phyloP scores from a whole-genome alignment of 2,329 filamentous ascomycete species.

The Colletotrichum destructivum region DNA sequence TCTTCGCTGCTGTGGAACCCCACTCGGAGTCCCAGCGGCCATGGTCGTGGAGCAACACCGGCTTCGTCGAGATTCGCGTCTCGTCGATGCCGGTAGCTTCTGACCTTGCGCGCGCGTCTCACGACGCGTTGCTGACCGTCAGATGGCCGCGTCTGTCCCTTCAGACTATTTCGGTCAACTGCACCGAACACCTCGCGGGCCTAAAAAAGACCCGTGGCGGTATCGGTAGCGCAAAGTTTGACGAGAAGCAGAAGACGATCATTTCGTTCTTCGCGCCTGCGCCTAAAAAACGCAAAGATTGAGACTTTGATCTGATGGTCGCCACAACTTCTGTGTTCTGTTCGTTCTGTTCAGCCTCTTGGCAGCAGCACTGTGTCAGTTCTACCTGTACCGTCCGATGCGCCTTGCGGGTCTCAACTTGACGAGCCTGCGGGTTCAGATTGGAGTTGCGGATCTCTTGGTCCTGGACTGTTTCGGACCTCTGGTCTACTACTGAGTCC shows the following conservation, averaged over 20 bases:
- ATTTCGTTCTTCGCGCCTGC: constrained; percentile 77
- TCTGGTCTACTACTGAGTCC: too few species aligned
- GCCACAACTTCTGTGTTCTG: too few species aligned
- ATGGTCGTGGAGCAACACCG: constrained; percentile 68
- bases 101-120: not conserved
- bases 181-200: constrained; percentile 78
- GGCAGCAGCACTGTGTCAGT: too few species aligned
- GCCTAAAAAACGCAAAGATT: constrained; percentile 65
- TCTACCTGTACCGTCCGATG: too few species aligned
- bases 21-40: constrained; percentile 46
- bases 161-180: constrained; percentile 75
- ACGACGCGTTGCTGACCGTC: constrained; percentile 42
- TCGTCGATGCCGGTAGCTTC: not conserved
- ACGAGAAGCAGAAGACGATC: constrained; percentile 82
- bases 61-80: constrained; percentile 56
- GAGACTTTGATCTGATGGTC: constrained; percentile 40
- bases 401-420: too few species aligned
- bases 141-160: constrained; percentile 60
- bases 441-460: too few species aligned
- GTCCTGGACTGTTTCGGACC: too few species aligned
- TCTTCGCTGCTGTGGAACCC: constrained; percentile 42
- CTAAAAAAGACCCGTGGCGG: constrained; percentile 87
- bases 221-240: constrained; percentile 83
- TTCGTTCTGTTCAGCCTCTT: too few species aligned
- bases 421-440: too few species aligned